phyloP scores from a whole-genome alignment of 345 rosid genomes.

The Ceriops decandra region DNA sequence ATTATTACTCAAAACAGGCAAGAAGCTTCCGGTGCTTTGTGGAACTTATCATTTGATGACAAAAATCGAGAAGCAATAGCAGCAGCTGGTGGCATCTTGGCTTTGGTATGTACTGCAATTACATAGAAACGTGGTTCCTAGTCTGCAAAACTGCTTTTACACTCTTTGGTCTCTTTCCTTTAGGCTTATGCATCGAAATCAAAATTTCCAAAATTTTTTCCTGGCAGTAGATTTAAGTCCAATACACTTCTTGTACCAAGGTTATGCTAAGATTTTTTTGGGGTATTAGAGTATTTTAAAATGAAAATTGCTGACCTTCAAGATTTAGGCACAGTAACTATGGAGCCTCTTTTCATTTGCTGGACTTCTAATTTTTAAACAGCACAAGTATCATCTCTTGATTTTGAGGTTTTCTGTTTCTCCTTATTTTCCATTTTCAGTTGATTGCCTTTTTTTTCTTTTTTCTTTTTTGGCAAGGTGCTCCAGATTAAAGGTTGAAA shows the following conservation, averaged over 20 bases:
- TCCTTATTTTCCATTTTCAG: neutral
- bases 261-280: too few relatives aligned
- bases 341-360: too few relatives aligned
- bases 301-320: too few relatives aligned
- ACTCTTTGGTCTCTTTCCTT: too few relatives aligned
- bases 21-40: conserved; percentile 44
- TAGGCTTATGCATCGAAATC: neutral
- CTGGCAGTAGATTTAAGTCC: too few relatives aligned
- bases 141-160: neutral
- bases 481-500: neutral
- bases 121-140: neutral
- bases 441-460: neutral
- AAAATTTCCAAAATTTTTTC: neutral
- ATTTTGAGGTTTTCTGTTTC: too few relatives aligned
- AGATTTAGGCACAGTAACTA: too few relatives aligned
- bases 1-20: conserved; percentile 25
- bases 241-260: too few relatives aligned
- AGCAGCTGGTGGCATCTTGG: conserved; percentile 36
- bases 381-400: too few relatives aligned
- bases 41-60: conserved; percentile 45
- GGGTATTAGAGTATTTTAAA: too few relatives aligned
- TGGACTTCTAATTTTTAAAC: too few relatives aligned
- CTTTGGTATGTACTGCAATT: conserved; percentile 27
- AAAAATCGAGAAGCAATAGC: conserved; percentile 42
- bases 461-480: neutral